A percentile compares a stretch with the other conserved stretches of the same genome.
These are phyloP conservation scores for Cordyceps tenuipes DNA, from an alignment of 2,329 filamentous ascomycete genomes.

Conservation along the genomic window DNA sequence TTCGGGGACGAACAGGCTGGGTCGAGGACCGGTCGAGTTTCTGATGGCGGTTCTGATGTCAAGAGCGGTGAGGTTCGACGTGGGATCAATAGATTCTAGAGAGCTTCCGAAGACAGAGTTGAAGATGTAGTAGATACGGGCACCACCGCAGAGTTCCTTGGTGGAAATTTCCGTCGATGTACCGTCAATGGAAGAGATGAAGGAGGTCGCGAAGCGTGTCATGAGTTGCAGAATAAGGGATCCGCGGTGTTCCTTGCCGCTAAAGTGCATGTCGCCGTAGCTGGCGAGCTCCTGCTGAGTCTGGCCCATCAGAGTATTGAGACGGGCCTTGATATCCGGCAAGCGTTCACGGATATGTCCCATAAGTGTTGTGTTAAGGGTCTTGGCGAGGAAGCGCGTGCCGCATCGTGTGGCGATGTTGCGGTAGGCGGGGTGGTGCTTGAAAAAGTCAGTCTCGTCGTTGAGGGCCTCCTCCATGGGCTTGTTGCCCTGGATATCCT, in stretches of 20 bases:
- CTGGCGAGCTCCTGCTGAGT: constrained; percentile 97
- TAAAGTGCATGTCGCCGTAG: constrained; percentile 96
- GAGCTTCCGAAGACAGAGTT: constrained; percentile 98
- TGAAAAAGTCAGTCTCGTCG: constrained; percentile 90
- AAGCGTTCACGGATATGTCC: constrained; percentile 88
- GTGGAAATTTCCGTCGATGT: constrained; percentile 98
- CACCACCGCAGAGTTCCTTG: constrained; percentile 91
- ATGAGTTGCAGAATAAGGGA: constrained; percentile 94
- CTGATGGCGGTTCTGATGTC: constrained; percentile 96
- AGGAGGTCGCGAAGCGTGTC: constrained; percentile 95
- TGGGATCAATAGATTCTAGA: constrained; percentile 91
- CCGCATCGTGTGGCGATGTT: constrained; percentile 93
- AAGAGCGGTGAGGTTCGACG: constrained; percentile 83
- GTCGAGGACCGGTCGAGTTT: constrained; percentile 92
- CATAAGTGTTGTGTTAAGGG: constrained; percentile 92
- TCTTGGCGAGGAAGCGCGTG: constrained; percentile 90
- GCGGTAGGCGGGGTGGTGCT: constrained; percentile 90
- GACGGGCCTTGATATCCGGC: constrained; percentile 93
- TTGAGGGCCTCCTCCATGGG: constrained; percentile 86
- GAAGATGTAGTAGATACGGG: constrained; percentile 97
- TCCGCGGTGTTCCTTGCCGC: constrained; percentile 90
- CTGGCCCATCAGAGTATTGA: constrained; percentile 99
- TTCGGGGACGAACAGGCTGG: constrained; percentile 94
- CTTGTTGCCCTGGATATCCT: constrained; percentile 95
- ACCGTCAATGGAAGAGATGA: constrained; percentile 97